Evolutionary conservation across 2,329 filamentous ascomycete species (phyloP).

Genomic region (Clarireedia paspali): DNA sequence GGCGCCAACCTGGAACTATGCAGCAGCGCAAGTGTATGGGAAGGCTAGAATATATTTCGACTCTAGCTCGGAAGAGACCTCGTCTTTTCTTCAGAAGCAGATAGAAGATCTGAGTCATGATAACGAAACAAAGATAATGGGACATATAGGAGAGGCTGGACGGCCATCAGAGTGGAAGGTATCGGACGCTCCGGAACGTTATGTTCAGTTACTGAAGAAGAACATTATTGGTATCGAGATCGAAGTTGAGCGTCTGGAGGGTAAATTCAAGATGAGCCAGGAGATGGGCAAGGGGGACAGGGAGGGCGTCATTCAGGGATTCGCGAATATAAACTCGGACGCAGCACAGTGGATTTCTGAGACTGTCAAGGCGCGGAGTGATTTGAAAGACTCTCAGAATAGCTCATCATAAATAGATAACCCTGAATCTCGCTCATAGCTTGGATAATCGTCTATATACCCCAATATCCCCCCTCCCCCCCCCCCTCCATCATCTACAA

Average conservation of each 20-base stretch:
- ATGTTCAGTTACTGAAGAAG: constrained; percentile 50
- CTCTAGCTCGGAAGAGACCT: constrained; percentile 36
- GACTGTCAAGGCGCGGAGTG: too few species aligned
- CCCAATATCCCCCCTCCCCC: too few species aligned
- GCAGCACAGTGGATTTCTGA: too few species aligned
- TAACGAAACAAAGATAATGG: constrained; percentile 49
- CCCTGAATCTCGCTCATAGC: too few species aligned
- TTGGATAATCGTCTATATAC: too few species aligned
- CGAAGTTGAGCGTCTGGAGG: constrained; percentile 46
- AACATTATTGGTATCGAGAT: constrained; percentile 56
- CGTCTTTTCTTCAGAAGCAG: constrained; percentile 42
- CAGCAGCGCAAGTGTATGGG: constrained; percentile 57
- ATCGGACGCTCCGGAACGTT: constrained; percentile 46
- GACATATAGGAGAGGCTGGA: constrained; percentile 34
- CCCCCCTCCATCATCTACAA: too few species aligned
- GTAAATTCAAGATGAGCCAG: constrained; percentile 56
- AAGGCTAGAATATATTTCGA: constrained; percentile 46
- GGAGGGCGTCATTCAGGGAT: constrained; percentile 50
- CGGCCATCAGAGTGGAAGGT: constrained; percentile 45
- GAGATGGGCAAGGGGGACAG: constrained; percentile 46
- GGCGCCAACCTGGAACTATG: constrained; percentile 65
- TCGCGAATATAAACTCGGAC: constrained; percentile 24
- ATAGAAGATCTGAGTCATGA: constrained; percentile 44
- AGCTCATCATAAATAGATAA: too few species aligned
- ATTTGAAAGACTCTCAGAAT: too few species aligned